Evolutionary conservation across 257 asterid species (phyloP).

Genomic region (Solanum pennellii): DNA sequence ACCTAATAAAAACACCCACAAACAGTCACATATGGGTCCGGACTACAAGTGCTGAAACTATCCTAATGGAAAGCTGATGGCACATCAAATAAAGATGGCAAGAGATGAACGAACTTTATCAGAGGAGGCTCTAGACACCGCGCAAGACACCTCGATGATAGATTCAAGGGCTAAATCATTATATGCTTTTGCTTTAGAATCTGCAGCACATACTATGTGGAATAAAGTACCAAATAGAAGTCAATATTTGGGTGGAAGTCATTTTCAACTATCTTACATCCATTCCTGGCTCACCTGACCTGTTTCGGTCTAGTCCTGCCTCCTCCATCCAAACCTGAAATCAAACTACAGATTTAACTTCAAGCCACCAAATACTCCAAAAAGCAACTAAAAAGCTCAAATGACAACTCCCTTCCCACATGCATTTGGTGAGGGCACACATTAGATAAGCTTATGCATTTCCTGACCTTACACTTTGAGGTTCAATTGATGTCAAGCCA

Average conservation of each 20-base stretch:
- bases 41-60: neutral
- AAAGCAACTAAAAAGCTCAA: neutral
- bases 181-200: neutral
- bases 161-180: neutral
- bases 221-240: neutral
- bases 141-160: neutral
- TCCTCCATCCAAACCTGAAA: neutral
- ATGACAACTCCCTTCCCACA: neutral
- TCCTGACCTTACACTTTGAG: neutral
- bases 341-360: neutral
- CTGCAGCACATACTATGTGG: neutral
- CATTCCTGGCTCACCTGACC: neutral
- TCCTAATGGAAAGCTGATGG: neutral
- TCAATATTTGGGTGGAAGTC: neutral
- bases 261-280: neutral
- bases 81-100: neutral
- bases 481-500: neutral
- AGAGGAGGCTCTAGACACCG: neutral
- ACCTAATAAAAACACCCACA: slow-evolving; percentile 1
- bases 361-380: neutral
- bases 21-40: slow-evolving; percentile 9
- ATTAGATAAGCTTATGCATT: neutral
- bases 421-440: neutral
- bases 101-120: neutral
- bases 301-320: neutral